Evolutionary conservation across 306 rosid genomes (phyloP).

Genomic region (Quercus glauca): DNA sequence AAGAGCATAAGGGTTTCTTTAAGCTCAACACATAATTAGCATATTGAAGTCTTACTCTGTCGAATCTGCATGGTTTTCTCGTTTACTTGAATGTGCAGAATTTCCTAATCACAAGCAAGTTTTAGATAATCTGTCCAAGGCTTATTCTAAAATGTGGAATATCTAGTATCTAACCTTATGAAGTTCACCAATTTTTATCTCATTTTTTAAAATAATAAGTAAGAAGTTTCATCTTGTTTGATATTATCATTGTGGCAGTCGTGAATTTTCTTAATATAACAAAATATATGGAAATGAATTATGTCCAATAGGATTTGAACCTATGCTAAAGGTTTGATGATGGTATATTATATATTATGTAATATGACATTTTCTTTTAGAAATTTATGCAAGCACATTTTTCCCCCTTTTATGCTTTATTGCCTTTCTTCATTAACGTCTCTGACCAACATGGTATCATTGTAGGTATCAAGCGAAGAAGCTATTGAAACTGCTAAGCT

Average conservation of each 20-base stretch:
- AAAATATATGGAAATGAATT: no score
- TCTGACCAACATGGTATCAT: slow-evolving; percentile 6
- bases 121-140: neutral
- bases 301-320: no score
- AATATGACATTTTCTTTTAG: neutral
- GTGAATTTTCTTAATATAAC: neutral
- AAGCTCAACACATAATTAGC: neutral
- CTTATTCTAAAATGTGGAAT: neutral
- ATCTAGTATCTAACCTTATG: neutral
- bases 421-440: neutral
- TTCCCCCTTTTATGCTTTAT: neutral
- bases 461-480: slow-evolving; percentile 87
- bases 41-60: neutral
- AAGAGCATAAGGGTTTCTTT: neutral
- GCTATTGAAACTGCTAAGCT: slow-evolving; percentile 79
- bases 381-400: neutral
- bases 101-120: neutral
- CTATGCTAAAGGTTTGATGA: neutral
- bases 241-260: neutral
- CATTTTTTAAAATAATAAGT: neutral
- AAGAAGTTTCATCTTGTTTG: no score
- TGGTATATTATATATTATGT: neutral
- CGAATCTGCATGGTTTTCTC: neutral
- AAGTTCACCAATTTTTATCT: neutral
- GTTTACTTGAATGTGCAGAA: neutral